Base-by-base conservation (phyloP, 1,139 yeast species). In the Pichia sp. region DNA sequence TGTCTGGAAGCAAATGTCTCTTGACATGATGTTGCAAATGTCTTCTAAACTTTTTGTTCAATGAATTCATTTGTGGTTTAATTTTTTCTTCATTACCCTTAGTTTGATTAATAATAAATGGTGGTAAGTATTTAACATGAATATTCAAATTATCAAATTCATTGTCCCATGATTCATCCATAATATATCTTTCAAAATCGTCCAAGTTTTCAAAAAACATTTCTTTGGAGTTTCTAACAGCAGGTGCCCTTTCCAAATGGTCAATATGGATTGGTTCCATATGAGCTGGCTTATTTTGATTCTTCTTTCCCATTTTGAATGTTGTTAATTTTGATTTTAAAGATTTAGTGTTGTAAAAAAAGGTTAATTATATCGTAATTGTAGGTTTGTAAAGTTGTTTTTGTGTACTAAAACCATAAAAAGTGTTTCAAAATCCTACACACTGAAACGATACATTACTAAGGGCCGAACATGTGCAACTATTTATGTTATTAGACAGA, bases 91-190 rank as follows among this genome's bases (percentile, higher is more conserved):
- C 74, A 57, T 81, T 78, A 45, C 80, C 76, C 52, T 78, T 85
- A 49, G 81, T 73, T 51, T 76, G 82, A 51, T 74, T 73, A 61
- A 81, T 54, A 37, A 82, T 75, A 56, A 82, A 82, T 38, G 89
- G 89, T 22, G 91, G 91, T 54, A 76, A 71, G 61, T 82, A 82
- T 39, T 68, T 68, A 49, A 80, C 66, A 51, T 74, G 79, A 38
- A 85, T 85, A 58, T 80, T 84, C 53, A 78, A 67, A 55, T 77
- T 74, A 56, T 78, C 84, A 56, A 73, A 79, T 46, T 80, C 88
- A 46, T 81, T 79, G 59, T 81, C 89, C 75, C 85, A 80, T 11
- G 84, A 76, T 57, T 80, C 88, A 55, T 80, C 86, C 55, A 78
- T 70, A 46, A 82, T 68, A 59, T 68, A 82, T 36, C 71, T 70